A percentile compares a stretch with the other conserved stretches of the same genome.
phyloP scores from a whole-genome alignment of 192 early-diverging fungal species.

The Phlyctochytrium planicorne region DNA sequence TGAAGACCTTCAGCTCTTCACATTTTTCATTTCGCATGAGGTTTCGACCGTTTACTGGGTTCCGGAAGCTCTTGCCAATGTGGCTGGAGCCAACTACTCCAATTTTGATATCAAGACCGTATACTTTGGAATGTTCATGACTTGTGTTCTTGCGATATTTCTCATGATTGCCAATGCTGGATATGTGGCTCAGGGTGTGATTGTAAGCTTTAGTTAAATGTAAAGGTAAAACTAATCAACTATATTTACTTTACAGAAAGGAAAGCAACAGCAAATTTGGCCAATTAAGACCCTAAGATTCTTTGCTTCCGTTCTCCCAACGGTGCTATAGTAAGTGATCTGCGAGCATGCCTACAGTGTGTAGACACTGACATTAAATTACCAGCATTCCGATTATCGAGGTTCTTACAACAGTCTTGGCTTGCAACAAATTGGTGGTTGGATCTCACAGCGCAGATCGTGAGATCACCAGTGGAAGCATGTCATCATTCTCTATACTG shows the following conservation, averaged over 20 bases:
- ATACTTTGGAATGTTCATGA: not conserved
- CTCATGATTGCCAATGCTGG: slow-evolving; percentile 6
- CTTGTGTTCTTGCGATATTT: not conserved
- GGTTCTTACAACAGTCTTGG: slow-evolving; percentile 6
- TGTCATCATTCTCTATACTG: not conserved
- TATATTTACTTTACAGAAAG: not conserved
- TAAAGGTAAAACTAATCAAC: not conserved
- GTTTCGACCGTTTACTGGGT: slow-evolving; percentile 1
- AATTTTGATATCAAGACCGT: not conserved
- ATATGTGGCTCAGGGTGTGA: slow-evolving; percentile 8
- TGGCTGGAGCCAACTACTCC: slow-evolving; percentile 8
- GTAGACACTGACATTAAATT: not conserved
- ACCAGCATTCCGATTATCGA: slow-evolving; percentile 10
- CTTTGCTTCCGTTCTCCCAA: slow-evolving; percentile 10
- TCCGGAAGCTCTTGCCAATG: not conserved
- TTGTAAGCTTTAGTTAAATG: not conserved
- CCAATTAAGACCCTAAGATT: slow-evolving; percentile 18
- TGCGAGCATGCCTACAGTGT: not conserved
- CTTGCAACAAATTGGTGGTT: slow-evolving; percentile 9
- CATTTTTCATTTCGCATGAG: slow-evolving; percentile 8
- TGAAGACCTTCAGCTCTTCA: slow-evolving; percentile 14
- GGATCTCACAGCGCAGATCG: too few relatives aligned
- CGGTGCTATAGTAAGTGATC: slow-evolving; percentile 10
- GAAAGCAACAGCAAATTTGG: slow-evolving; percentile 7
- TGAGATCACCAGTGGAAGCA: not conserved